Evolutionary conservation across 192 early-diverging fungal genomes (phyloP).

Genomic region (Entomortierella parvispora): DNA sequence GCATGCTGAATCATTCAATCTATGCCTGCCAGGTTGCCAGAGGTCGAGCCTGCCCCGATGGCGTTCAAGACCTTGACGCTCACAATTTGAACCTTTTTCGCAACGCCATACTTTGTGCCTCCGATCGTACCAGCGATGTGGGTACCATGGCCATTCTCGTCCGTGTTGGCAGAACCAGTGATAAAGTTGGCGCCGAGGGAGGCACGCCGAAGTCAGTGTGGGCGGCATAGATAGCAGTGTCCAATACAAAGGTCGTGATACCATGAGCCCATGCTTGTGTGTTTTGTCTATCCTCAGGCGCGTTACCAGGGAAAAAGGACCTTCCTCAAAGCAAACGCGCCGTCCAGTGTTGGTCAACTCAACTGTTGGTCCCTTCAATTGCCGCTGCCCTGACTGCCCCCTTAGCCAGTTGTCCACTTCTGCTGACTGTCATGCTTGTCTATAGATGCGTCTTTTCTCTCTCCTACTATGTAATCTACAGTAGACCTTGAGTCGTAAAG

Average conservation of each 20-base stretch:
- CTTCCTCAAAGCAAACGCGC: too few relatives aligned
- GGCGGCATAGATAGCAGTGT: slow-evolving; percentile 61
- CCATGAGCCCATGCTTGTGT: too few relatives aligned
- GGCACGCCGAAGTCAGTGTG: slow-evolving; percentile 81
- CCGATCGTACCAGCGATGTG: slow-evolving; percentile 74
- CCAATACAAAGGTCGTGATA: slow-evolving; percentile 67
- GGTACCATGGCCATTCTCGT: slow-evolving; percentile 71
- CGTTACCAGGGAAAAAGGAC: too few relatives aligned
- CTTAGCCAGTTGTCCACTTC: too few relatives aligned
- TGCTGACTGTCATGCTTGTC: too few relatives aligned
- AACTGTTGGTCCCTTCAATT: too few relatives aligned
- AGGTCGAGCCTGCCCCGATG: slow-evolving; percentile 64
- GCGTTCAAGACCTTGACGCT: slow-evolving; percentile 73
- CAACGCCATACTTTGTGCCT: slow-evolving; percentile 69
- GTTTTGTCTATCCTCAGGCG: too few relatives aligned
- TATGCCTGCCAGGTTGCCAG: slow-evolving; percentile 41
- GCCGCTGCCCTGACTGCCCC: too few relatives aligned
- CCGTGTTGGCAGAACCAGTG: slow-evolving; percentile 52
- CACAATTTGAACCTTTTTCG: slow-evolving; percentile 70
- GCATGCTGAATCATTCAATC: slow-evolving; percentile 23
- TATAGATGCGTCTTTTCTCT: too few relatives aligned
- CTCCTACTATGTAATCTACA: too few relatives aligned
- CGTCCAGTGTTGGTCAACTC: too few relatives aligned
- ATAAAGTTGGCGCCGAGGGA: slow-evolving; percentile 53
- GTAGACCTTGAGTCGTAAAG: too few relatives aligned